Evolutionary conservation across 805 yeast genomes (phyloP).

Genomic region (Candida maltosa): DNA sequence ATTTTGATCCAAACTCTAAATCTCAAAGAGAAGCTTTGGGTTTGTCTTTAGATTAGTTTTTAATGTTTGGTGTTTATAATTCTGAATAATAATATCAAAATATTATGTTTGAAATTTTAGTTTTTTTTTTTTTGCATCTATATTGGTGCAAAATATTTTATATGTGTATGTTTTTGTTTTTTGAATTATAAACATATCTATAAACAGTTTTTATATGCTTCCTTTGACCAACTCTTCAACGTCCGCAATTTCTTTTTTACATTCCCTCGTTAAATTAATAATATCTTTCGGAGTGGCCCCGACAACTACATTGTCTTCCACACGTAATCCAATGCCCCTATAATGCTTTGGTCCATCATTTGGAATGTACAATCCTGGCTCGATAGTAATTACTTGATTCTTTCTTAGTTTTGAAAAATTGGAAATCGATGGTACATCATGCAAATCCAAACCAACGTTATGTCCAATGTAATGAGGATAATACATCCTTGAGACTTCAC

Average conservation of each 20-base stretch:
- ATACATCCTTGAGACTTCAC: conserved; percentile 49
- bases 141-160: too few relatives aligned
- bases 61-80: too few relatives aligned
- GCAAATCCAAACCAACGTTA: conserved; percentile 89
- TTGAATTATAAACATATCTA: too few relatives aligned
- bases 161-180: too few relatives aligned
- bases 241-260: conserved; percentile 82
- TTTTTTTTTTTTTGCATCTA: too few relatives aligned
- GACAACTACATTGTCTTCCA: conserved; percentile 89
- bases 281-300: conserved; percentile 56
- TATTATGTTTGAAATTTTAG: too few relatives aligned
- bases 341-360: conserved; percentile 68
- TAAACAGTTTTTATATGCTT: too few relatives aligned
- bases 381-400: conserved; percentile 89
- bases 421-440: conserved; percentile 69
- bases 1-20: conserved; percentile 46
- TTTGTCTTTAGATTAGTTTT: conserved; percentile 11
- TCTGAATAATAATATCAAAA: too few relatives aligned
- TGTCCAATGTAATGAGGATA: conserved; percentile 97
- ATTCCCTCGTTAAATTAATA: conserved; percentile 65
- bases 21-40: conserved; percentile 55
- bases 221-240: conserved; percentile 55
- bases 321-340: conserved; percentile 88
- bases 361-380: conserved; percentile 94
- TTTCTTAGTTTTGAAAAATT: conserved; percentile 49